A percentile compares a stretch with the other conserved stretches of the same genome.
phyloP scores from a whole-genome alignment of 495 filamentous ascomycete species.

The Lophiostoma macrostomum region DNA sequence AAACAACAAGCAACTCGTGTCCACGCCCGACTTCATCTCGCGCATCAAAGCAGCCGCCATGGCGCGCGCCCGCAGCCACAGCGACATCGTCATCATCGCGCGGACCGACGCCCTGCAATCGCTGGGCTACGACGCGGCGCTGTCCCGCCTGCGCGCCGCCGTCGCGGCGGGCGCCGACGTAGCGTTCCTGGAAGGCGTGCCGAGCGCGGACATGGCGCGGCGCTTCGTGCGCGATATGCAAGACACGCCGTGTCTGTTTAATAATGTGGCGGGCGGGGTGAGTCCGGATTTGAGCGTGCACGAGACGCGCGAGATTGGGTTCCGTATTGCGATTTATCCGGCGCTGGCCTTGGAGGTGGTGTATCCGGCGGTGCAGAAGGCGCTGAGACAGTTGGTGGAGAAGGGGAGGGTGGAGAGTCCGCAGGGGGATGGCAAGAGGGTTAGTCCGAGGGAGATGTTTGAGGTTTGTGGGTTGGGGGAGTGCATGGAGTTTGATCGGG shows the following conservation, averaged over 20 bases:
- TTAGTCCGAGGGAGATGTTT: slow-evolving; percentile 49
- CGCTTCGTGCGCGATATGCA: slow-evolving; percentile 54
- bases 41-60: slow-evolving; percentile 49
- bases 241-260: slow-evolving; percentile 59
- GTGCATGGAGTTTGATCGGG: slow-evolving; percentile 54
- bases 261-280: slow-evolving; percentile 62
- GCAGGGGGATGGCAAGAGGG: slow-evolving; percentile 33
- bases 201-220: slow-evolving; percentile 52
- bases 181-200: slow-evolving; percentile 63
- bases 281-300: slow-evolving; percentile 55
- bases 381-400: slow-evolving; percentile 30
- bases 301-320: slow-evolving; percentile 61
- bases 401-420: slow-evolving; percentile 24
- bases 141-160: slow-evolving; percentile 55
- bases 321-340: slow-evolving; percentile 56
- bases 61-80: slow-evolving; percentile 48
- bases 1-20: slow-evolving; percentile 58
- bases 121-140: slow-evolving; percentile 60
- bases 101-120: slow-evolving; percentile 65
- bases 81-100: slow-evolving; percentile 66
- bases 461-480: slow-evolving; percentile 60
- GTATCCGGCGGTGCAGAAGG: slow-evolving; percentile 28
- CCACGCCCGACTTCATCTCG: slow-evolving; percentile 49
- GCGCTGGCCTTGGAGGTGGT: slow-evolving; percentile 32
- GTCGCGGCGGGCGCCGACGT: slow-evolving; percentile 60